Percentiles rank a stretch among this genome's conserved stretches.
These are phyloP conservation scores for Rhodamnia rubescens DNA, from an alignment of 345 rosid species.

Conservation along the genomic window DNA sequence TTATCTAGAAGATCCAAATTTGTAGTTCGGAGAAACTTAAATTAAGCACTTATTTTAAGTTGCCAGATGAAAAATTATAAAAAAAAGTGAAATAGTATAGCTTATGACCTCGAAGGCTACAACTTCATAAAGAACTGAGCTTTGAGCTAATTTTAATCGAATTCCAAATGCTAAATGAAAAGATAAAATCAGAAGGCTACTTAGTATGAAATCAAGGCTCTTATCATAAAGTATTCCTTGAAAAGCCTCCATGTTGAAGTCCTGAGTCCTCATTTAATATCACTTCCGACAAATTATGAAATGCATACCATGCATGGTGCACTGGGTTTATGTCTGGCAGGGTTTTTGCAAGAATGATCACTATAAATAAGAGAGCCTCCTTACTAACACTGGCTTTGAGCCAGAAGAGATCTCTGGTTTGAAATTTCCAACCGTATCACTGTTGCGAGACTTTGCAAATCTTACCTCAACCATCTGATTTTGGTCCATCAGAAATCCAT, in stretches of 20 bases:
- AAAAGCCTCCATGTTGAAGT: not conserved
- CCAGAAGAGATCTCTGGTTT: not conserved
- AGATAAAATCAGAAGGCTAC: not conserved
- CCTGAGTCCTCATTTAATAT: not conserved
- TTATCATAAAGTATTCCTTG: not conserved
- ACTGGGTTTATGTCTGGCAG: not conserved
- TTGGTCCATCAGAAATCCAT: not conserved
- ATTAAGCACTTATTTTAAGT: not conserved
- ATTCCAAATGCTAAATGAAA: not conserved
- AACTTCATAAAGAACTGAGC: not conserved
- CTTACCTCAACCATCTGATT: not conserved
- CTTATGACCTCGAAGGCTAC: not conserved
- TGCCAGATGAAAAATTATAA: not conserved
- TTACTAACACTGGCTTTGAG: not conserved
- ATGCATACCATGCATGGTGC: not conserved
- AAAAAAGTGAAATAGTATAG: not conserved
- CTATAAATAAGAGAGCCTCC: not conserved
- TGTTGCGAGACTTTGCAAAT: not conserved
- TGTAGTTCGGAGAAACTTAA: not conserved
- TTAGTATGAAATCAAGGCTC: not conserved
- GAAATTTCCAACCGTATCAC: not conserved
- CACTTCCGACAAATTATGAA: not conserved
- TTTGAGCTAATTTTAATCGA: not conserved
- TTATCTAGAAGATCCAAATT: not conserved
- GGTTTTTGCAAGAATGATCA: not conserved